Evolutionary conservation across 768 basidiomycete species (phyloP).

Genomic region (Candolleomyces eurysporus): DNA sequence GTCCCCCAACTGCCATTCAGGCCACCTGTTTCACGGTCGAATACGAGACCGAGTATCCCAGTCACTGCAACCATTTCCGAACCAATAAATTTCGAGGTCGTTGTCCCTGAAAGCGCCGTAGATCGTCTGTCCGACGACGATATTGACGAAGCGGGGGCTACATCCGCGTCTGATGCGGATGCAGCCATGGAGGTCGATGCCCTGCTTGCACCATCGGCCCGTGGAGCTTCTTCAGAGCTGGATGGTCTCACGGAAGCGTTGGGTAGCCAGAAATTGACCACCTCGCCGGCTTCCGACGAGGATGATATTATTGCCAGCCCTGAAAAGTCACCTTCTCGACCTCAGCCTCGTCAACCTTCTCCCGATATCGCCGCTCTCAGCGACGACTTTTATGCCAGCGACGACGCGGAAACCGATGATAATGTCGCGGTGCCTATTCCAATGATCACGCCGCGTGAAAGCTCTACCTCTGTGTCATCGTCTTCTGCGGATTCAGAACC

Average conservation of each 20-base stretch:
- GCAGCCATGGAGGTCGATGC: constrained; percentile 7
- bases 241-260: constrained; percentile 3
- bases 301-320: neutral
- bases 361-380: too few relatives aligned
- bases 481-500: neutral
- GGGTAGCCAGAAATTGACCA: neutral
- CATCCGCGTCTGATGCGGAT: neutral
- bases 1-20: neutral
- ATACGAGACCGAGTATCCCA: too few relatives aligned
- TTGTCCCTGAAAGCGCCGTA: neutral
- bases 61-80: too few relatives aligned
- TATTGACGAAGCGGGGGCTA: neutral
- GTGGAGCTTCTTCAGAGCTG: neutral
- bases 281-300: neutral
- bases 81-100: too few relatives aligned
- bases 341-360: neutral
- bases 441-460: too few relatives aligned
- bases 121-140: neutral
- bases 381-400: too few relatives aligned
- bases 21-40: too few relatives aligned
- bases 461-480: too few relatives aligned
- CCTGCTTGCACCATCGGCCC: neutral
- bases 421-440: too few relatives aligned
- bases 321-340: neutral
- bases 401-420: too few relatives aligned